Evolutionary conservation across 2,329 filamentous ascomycete genomes (phyloP), one percentile per base, ranked within the genome.

Genomic region (Bipolaris cookei): DNA sequence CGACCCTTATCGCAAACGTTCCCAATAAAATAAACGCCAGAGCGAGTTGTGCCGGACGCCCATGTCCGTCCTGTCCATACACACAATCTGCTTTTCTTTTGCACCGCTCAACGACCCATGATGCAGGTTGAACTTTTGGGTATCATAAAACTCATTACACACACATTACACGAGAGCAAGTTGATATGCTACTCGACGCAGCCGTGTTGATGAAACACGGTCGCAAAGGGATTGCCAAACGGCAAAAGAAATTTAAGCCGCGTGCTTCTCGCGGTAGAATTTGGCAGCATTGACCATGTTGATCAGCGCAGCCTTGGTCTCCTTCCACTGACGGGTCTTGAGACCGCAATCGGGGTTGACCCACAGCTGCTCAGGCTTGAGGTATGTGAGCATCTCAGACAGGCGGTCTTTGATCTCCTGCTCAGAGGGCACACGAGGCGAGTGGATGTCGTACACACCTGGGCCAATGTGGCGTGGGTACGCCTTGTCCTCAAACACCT

Each of bases 371-470:
- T 97, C 92, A 58, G 93, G 93, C 86, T 92, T 94, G 82, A 98
- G 90, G 86, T 92, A 83, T 41, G 90, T 86, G 68, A 99, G 88
- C 95, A 98, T 98, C 90, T 99, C 95, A 79, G 91, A 88, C 79
- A 99, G 90, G 77, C 95, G 90, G 83, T 93, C 90, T 88, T 92
- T 94, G 86, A 99, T 97, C 88, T 99, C 95, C 84, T 97, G 86
- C 88, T 97, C 91, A 78, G 88, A 90, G 76, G 95, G 95, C 61
- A 99, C 88, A 90, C 95, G 94, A 69, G 95, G 95, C 68, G 92
- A 96, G 90, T 99, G 95, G 84, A 99, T 99, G 83, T 99, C 95
- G 81, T 98, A 99, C 81, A 99, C 95, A 89, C 94, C 95, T 66
- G 95, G 95, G 66, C 95, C 95, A 73, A 99, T 99, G 86, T 99